Conservation (phyloP, 371 early-diverging fungal genomes). For the Syncephalastrum contaminatum region DNA sequence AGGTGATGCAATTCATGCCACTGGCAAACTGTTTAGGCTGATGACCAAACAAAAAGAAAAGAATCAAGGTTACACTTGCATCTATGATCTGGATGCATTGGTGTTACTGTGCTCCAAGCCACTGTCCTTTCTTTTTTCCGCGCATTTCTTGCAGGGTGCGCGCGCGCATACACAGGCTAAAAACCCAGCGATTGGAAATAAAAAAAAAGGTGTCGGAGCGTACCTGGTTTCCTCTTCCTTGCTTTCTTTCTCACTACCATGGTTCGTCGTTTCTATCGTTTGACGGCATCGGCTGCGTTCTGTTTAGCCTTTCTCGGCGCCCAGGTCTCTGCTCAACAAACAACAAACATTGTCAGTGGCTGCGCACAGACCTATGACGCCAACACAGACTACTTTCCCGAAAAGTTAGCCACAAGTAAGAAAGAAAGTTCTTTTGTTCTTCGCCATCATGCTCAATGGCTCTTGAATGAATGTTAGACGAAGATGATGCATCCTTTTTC, state of each 20-base stretch:
- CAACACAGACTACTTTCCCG: conserved; percentile 56
- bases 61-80: no score
- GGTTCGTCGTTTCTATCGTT: conserved; percentile 8
- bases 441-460: not conserved
- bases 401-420: conserved; percentile 51
- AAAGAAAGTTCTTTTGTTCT: not conserved
- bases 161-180: no score
- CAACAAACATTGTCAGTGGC: conserved; percentile 26
- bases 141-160: no score
- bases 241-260: conserved; percentile 10
- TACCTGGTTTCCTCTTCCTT: conserved; percentile 1
- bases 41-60: no score
- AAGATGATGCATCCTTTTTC: conserved; percentile 54
- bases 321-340: conserved; percentile 33
- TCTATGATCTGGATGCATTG: no score
- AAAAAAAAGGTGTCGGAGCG: not conserved
- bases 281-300: conserved; percentile 4
- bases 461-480: conserved; percentile 6
- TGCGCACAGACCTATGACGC: conserved; percentile 44
- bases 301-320: conserved; percentile 10
- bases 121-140: no score
- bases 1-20: no score
- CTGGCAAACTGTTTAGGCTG: no score
- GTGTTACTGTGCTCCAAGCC: no score
- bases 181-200: conserved; percentile 4